phyloP scores from a whole-genome alignment of 2,329 filamentous ascomycete species.

The Aspergillus viridinutans region DNA sequence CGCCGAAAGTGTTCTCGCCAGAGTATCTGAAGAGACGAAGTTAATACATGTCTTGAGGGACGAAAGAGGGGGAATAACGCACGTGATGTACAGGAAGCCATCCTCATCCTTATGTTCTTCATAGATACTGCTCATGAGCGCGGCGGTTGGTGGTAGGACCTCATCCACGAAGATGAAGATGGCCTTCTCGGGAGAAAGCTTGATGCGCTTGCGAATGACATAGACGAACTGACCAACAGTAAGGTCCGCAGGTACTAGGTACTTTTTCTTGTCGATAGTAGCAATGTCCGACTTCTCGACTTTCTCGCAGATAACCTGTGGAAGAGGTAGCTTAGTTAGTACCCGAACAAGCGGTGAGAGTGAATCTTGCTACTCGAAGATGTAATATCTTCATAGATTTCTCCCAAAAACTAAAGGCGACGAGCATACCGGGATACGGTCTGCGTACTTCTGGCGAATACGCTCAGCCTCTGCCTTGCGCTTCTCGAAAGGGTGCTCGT shows the following conservation, averaged over 20 bases:
- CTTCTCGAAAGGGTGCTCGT: slow-evolving; percentile 99
- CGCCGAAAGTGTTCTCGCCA: slow-evolving; percentile 97
- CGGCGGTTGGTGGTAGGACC: slow-evolving; percentile 91
- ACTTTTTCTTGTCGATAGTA: slow-evolving; percentile 99
- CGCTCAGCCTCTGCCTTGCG: slow-evolving; percentile 99
- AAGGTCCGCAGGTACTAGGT: slow-evolving; percentile 92
- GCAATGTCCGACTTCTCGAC: slow-evolving; percentile 99
- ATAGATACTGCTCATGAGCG: slow-evolving; percentile 99
- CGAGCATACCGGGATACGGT: slow-evolving; percentile 85
- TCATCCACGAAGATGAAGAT: slow-evolving; percentile 99
- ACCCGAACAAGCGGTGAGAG: slow-evolving; percentile 31
- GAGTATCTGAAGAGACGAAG: slow-evolving; percentile 62
- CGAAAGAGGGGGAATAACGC: slow-evolving; percentile 35
- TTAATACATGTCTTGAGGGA: slow-evolving; percentile 15
- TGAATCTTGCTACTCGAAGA: background rate
- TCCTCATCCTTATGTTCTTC: slow-evolving; percentile 93
- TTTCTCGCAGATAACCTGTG: slow-evolving; percentile 97
- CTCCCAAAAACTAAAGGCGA: slow-evolving; percentile 3
- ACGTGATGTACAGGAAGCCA: slow-evolving; percentile 97
- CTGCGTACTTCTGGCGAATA: slow-evolving; percentile 97
- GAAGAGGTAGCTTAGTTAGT: slow-evolving; percentile 20
- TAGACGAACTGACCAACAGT: slow-evolving; percentile 99
- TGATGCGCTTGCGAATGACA: slow-evolving; percentile 99
- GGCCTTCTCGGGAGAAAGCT: slow-evolving; percentile 98
- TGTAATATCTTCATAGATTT: background rate